Base-by-base conservation (phyloP, 352 stramenopile genomes). In the Phytophthora pisi region DNA sequence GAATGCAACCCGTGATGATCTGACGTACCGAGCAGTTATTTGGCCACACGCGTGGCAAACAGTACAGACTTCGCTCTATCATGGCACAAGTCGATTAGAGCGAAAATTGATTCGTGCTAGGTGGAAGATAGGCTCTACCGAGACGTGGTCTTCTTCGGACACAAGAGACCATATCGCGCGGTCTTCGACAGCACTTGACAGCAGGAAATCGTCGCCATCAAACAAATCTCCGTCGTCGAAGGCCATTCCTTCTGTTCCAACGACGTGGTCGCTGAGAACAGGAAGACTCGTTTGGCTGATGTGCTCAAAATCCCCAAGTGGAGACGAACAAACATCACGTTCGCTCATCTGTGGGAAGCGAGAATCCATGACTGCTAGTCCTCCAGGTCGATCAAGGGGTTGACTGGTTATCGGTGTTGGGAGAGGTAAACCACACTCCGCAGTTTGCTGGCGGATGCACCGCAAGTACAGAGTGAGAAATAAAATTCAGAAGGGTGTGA, bases 41-140 rank as follows among this genome's bases (percentile, higher is more conserved):
- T 68, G 36, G 16, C 59, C 60, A 18, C 56, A 76, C 4, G 51
- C 56, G 52, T 64, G 49, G 51, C 67, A 76, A 31, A 28, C 31
- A 9, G 11, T 28, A 38, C 36, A 30, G 31, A 11, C 6, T 52
- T 46, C 9, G 16, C 6, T 49, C 26, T 47, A 6, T 26, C 5
- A 11, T 42, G 34, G 5, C 13, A 5, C 34, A 42, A 42, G 4
- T 9, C 15, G 28, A 5, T 30, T 30, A 30, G 26, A 30, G 26
- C 26, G 26, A 8, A 6, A 30, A 30, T 30, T 6, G 7, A 42
- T 42, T 42, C 34, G 7, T 13, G 2, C 3, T 40, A 40, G 34
- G 34, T 28, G 26, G 10, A 40, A 40, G n/a, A 45, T n/a, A 18
- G 42, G n/a, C 3, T 18, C 7, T 49, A 49, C 42, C n/a, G n/a